Base-by-base conservation (phyloP, 257 asterid genomes). In the Solanum arcanum region DNA sequence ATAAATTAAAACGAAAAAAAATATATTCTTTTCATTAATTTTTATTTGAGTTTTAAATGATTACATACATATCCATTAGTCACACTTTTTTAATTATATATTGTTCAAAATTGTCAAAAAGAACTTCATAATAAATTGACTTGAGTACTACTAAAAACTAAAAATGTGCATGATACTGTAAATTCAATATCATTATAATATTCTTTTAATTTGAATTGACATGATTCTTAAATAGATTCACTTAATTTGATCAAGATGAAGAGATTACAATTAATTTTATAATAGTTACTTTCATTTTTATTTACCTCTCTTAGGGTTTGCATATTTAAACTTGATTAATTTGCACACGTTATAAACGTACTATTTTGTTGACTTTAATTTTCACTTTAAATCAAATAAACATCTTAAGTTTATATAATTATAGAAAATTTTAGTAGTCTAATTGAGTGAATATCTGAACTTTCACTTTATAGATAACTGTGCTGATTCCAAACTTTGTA, bases 381-480 rank as follows among this genome's bases (percentile, higher is more conserved):
- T 56, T 20, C 0, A 56, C 20, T 56, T 56, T 56, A 20, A 56
- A 56, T 56, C 11, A 59, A 20, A 8, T 9, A 59, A 59, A 59
- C 20, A 59, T 20, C 25, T 59, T 56, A 59, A 59, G 0, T 7
- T 59, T 59, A 59, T 59, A 59, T 20, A 3, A 20, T 59, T 56
- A 56, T 18, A 9, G 0, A 7, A 56, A 20, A 7, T 0, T 3
- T 20, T 56, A 59, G 3, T 20, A 18, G 0, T 20, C 2, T 56
- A 18, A 18, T 18, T 56, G 12, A 56, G 7, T 59, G 5, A 59
- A 20, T 59, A 59, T 59, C 9, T 20, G 0, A 59, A 59, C 12
- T 59, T 59, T 7, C 9, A 59, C 66, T 59, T 59, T 7, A 0
- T 52, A 16, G 10, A 16, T 52, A 10, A 49, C 9, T 1, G 1